Evolutionary conservation across 148 eudicot genomes (phyloP).

Genomic region (Spergularia marina): DNA sequence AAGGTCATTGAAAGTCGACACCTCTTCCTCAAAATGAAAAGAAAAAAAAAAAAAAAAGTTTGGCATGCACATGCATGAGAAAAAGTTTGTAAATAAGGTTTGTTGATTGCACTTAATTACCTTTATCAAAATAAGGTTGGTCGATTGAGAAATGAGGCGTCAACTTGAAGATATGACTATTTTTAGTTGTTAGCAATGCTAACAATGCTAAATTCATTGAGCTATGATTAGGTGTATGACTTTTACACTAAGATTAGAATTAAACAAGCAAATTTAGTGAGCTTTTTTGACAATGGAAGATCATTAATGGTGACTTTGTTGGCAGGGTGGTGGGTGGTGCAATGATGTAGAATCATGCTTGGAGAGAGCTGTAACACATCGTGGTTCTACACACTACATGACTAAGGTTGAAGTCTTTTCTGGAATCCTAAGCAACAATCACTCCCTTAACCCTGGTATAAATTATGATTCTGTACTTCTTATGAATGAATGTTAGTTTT

Average conservation of each 20-base stretch:
- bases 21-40: too few species aligned
- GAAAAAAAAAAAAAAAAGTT: too few species aligned
- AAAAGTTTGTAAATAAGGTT: too few species aligned
- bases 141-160: too few species aligned
- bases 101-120: too few species aligned
- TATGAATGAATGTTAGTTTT: not conserved
- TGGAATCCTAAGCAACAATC: constrained; percentile 79
- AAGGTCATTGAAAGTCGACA: too few species aligned
- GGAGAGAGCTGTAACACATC: constrained; percentile 67
- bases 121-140: too few species aligned
- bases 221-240: too few species aligned
- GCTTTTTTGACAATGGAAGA: not conserved
- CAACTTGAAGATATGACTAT: too few species aligned
- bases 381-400: constrained; percentile 83
- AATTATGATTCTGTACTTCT: not conserved
- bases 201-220: too few species aligned
- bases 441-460: constrained; percentile 75
- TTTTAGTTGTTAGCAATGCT: not conserved
- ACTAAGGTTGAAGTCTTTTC: constrained; percentile 54
- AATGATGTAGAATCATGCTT: constrained; percentile 69
- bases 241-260: not conserved
- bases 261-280: not conserved
- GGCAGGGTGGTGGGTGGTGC: constrained; percentile 99
- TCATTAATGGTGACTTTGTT: not conserved
- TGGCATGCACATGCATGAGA: too few species aligned